A percentile compares a stretch with the other conserved stretches of the same genome.
These are phyloP conservation scores for Vigna trinervia DNA, from an alignment of 306 rosid species.

Conservation along the genomic window DNA sequence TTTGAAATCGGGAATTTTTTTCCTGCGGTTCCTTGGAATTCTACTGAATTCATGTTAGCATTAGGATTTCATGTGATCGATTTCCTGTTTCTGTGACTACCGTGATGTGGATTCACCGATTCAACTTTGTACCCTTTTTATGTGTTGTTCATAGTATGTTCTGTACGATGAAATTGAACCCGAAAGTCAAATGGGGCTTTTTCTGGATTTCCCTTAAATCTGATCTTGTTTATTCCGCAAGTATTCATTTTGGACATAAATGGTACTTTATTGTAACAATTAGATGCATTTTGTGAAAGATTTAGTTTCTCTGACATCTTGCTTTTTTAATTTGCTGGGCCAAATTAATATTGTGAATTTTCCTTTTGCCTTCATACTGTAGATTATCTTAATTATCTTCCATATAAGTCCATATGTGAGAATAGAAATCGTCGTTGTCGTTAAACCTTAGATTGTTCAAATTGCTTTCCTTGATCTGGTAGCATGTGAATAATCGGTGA, in stretches of 20 bases:
- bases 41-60: slow-evolving; percentile 35
- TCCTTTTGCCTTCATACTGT: slow-evolving; percentile 22
- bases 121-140: slow-evolving; percentile 1
- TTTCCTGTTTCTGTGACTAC: slow-evolving; percentile 29
- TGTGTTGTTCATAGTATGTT: slow-evolving; percentile 1
- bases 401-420: neutral
- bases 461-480: slow-evolving; percentile 14
- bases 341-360: slow-evolving; percentile 15
- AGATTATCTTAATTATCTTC: slow-evolving; percentile 10
- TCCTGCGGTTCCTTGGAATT: slow-evolving; percentile 36
- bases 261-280: neutral
- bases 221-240: slow-evolving; percentile 23
- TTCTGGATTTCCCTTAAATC: slow-evolving; percentile 34
- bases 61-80: slow-evolving; percentile 28
- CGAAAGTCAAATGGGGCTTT: slow-evolving; percentile 12
- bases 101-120: slow-evolving; percentile 31
- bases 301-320: slow-evolving; percentile 23
- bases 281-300: slow-evolving; percentile 23
- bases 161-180: slow-evolving; percentile 31
- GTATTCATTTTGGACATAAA: slow-evolving; percentile 30
- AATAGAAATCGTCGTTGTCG: slow-evolving; percentile 14
- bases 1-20: slow-evolving; percentile 32
- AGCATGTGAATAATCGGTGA: neutral
- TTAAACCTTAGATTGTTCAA: slow-evolving; percentile 31
- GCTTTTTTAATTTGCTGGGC: slow-evolving; percentile 14